Evolutionary conservation across 2,329 filamentous ascomycete genomes (phyloP), one percentile per base, ranked within the genome.

Genomic region (Salinomyces thailandicus): DNA sequence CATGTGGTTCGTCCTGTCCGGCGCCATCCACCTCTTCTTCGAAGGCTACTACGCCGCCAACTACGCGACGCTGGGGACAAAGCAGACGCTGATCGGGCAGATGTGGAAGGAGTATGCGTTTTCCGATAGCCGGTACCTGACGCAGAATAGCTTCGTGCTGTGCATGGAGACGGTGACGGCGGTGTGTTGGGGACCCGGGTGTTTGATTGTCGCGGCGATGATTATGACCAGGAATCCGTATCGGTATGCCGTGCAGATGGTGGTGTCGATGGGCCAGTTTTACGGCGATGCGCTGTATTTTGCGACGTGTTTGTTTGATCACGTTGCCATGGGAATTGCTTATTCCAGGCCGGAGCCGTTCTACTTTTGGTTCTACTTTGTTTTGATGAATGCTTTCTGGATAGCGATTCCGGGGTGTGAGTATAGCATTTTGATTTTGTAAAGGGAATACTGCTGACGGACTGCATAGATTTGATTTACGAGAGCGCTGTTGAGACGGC

Each of bases 21-120:
- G 75, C 2, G 75, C 71, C 47, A 67, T 93, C 24, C 86, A 94
- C 61, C 69, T 81, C 37, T 78, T 81, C 53, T 93, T 93, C 58
- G 85, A 93, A 64, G 83, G 79, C 24, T 93, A 93, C 60, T 93
- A 85, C 55, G 70, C 86, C 44, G 59, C 73, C 45, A 76, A 87
- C 55, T 80, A 84, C 57, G 61, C 66, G 15, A 65, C 63, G 16
- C 70, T 94, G 56, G 75, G 77, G 0, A 66, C 72, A 8, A 75
- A 75, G 41, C 79, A 85, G 55, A 77, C 79, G 37, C 62, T 91
- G 5, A 80, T 87, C 38, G 84, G 80, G 2, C 85, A 94, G 64
- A 67, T 93, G 30, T 94, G 86, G 86, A 94, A 94, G 57, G 86
- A 94, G 61, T 94, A 94, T 57, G 72, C 83, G 3, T 70, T 87